A percentile compares a stretch with the other conserved stretches of the same genome.
phyloP scores from a whole-genome alignment of 352 stramenopile species.

The Pythium phragmiticola region DNA sequence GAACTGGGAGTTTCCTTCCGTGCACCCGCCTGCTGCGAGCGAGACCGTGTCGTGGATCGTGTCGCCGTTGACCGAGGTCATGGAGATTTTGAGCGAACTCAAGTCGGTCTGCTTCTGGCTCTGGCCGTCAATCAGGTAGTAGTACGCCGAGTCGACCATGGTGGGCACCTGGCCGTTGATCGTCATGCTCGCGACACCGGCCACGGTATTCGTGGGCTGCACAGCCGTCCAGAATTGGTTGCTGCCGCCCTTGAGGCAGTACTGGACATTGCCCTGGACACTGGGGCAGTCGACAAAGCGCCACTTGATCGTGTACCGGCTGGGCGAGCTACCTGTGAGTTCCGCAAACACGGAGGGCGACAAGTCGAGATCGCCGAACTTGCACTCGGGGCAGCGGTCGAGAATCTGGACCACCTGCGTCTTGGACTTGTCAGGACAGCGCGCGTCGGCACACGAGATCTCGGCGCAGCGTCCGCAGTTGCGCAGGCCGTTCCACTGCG shows the following conservation, averaged over 20 bases:
- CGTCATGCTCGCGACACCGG: slow-evolving; percentile 45
- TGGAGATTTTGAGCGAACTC: slow-evolving; percentile 33
- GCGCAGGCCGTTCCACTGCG: slow-evolving; percentile 44
- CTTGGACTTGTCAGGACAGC: slow-evolving; percentile 28
- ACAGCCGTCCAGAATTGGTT: slow-evolving; percentile 61
- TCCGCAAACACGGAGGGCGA: slow-evolving; percentile 38
- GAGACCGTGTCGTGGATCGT: slow-evolving; percentile 57
- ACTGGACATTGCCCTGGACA: slow-evolving; percentile 34
- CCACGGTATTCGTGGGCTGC: slow-evolving; percentile 53
- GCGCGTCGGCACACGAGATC: slow-evolving; percentile 41
- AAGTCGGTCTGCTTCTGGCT: slow-evolving; percentile 32
- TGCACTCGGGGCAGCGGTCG: slow-evolving; percentile 59
- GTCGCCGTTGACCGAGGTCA: slow-evolving; percentile 61
- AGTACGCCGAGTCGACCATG: slow-evolving; percentile 58
- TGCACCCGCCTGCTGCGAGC: slow-evolving; percentile 28
- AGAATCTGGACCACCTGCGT: slow-evolving; percentile 64
- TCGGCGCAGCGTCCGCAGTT: slow-evolving; percentile 41
- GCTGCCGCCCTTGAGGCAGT: slow-evolving; percentile 56
- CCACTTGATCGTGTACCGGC: slow-evolving; percentile 37
- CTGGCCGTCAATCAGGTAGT: slow-evolving; percentile 37
- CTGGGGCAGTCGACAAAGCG: slow-evolving; percentile 43
- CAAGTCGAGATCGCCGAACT: slow-evolving; percentile 52
- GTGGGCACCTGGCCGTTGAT: slow-evolving; percentile 52
- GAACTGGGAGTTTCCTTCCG: slow-evolving; percentile 18
- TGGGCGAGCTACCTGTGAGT: slow-evolving; percentile 31